Evolutionary conservation across 495 filamentous ascomycete genomes (phyloP).

Genomic region (Durotheca rogersii): DNA sequence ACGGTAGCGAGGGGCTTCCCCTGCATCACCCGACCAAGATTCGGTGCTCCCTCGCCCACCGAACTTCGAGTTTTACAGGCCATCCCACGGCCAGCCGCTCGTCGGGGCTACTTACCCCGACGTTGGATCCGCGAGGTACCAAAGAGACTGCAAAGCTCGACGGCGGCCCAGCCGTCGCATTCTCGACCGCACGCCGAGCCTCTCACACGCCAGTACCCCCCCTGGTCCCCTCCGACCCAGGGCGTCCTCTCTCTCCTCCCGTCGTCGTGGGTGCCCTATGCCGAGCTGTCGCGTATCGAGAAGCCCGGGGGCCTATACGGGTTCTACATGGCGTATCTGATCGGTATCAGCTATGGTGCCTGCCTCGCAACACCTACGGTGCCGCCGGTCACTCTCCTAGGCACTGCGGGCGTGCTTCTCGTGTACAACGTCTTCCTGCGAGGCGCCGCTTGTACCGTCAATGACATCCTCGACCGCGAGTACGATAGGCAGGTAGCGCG

Average conservation of each 20-base stretch:
- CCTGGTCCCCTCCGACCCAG: conserved; percentile 50
- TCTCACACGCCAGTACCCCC: too few species aligned
- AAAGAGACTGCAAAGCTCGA: too few species aligned
- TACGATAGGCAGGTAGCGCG: conserved; percentile 45
- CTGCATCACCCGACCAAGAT: too few species aligned
- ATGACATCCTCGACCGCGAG: conserved; percentile 45
- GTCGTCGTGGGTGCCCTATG: conserved; percentile 63
- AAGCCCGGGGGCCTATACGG: conserved; percentile 60
- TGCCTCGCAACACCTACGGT: neutral
- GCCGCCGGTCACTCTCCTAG: conserved; percentile 43
- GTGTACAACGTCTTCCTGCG: conserved; percentile 14
- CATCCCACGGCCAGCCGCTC: too few species aligned
- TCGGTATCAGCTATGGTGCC: conserved; percentile 25
- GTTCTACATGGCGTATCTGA: conserved; percentile 11
- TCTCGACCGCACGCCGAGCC: too few species aligned
- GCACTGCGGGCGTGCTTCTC: conserved; percentile 37
- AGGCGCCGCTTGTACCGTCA: conserved; percentile 34
- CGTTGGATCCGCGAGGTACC: too few species aligned
- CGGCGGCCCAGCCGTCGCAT: too few species aligned
- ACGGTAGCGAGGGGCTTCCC: too few species aligned
- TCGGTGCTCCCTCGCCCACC: too few species aligned
- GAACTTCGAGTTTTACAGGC: too few species aligned
- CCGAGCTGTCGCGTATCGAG: conserved; percentile 70
- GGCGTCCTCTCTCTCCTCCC: conserved; percentile 66
- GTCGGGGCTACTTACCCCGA: too few species aligned